phyloP scores from a whole-genome alignment of 257 asterid species.

The Solanum neorickii region DNA sequence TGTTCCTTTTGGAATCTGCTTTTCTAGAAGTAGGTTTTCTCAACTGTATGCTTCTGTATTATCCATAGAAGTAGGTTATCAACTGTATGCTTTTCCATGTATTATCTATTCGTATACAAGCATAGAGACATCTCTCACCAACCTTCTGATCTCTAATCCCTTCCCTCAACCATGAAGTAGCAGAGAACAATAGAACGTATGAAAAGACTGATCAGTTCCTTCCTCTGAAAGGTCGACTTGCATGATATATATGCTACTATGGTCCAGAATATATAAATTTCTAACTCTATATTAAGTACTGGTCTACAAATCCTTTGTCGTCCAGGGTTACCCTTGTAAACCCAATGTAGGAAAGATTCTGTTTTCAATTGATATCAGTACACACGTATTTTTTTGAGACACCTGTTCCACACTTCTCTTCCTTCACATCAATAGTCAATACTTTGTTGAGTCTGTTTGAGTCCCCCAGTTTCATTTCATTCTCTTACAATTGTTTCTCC shows the following conservation, averaged over 20 bases:
- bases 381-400: not conserved
- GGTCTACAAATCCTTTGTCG: not conserved
- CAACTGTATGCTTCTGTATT: not conserved
- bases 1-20: not conserved
- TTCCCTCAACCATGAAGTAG: not conserved
- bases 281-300: not conserved
- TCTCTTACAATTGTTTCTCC: not conserved
- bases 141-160: not conserved
- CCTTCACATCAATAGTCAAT: not conserved
- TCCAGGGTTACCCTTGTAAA: not conserved
- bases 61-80: not conserved
- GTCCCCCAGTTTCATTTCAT: not conserved
- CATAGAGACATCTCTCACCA: not conserved
- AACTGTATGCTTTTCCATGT: not conserved
- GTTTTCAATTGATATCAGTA: not conserved
- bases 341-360: not conserved
- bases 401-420: not conserved
- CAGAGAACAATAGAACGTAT: not conserved
- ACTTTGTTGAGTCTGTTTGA: not conserved
- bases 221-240: not conserved
- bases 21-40: not conserved
- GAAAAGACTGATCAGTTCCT: not conserved
- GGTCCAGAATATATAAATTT: not conserved
- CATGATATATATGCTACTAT: not conserved
- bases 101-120: not conserved